Percentiles rank a stretch among this genome's conserved stretches.
Conservation (phyloP, 2,329 filamentous ascomycete species). For the Tricladium varicosporioides region DNA sequence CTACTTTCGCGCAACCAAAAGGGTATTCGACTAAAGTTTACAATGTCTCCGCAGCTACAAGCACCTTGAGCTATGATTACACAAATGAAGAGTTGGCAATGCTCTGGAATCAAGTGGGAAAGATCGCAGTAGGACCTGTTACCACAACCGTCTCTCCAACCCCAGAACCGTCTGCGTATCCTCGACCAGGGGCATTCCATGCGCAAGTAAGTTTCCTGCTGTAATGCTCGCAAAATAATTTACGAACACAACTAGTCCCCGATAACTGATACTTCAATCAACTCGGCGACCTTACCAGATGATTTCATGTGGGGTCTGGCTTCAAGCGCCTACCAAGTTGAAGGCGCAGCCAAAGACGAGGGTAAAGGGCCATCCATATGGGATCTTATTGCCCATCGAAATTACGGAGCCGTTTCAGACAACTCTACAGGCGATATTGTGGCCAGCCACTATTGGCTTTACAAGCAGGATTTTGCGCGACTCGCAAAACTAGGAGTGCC, state of each 20-base stretch:
- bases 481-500: slow-evolving; percentile 51
- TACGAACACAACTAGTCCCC: slow-evolving; percentile 17
- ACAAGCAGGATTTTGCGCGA: slow-evolving; percentile 55
- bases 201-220: slow-evolving; percentile 39
- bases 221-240: slow-evolving; percentile 24
- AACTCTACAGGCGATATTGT: slow-evolving; percentile 48
- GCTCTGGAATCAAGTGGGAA: slow-evolving; percentile 45
- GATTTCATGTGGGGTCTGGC: slow-evolving; percentile 47
- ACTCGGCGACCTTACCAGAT: slow-evolving; percentile 38
- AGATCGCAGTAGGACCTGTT: slow-evolving; percentile 40
- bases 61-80: slow-evolving; percentile 43
- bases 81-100: slow-evolving; percentile 45
- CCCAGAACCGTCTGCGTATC: slow-evolving; percentile 40
- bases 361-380: slow-evolving; percentile 43
- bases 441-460: slow-evolving; percentile 52
- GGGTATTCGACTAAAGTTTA: slow-evolving; percentile 29
- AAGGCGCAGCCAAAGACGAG: slow-evolving; percentile 46
- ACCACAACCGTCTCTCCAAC: slow-evolving; percentile 43
- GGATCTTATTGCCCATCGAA: slow-evolving; percentile 37
- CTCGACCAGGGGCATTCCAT: slow-evolving; percentile 40
- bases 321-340: slow-evolving; percentile 44
- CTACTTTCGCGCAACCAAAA: slow-evolving; percentile 10
- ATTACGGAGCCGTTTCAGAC: slow-evolving; percentile 34
- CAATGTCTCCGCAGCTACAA: slow-evolving; percentile 43
- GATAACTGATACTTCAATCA: slow-evolving; percentile 25